Evolutionary conservation across 2,329 filamentous ascomycete genomes (phyloP).

Genomic region (Sclerotinia borealis): DNA sequence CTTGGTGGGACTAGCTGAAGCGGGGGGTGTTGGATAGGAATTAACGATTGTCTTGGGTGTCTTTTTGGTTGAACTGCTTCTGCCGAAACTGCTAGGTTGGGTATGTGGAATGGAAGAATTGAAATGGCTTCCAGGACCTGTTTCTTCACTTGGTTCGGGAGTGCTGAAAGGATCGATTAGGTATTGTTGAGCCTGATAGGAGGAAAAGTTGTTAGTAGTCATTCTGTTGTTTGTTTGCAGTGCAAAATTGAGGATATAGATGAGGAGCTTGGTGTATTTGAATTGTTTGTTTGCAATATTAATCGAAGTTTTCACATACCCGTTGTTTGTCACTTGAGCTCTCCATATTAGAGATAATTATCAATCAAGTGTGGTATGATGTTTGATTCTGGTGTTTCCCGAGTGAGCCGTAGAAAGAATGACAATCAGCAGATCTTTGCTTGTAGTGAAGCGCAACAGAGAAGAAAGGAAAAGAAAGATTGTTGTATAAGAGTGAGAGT

Average conservation of each 20-base stretch:
- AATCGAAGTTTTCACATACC: not conserved
- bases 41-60: constrained; percentile 24
- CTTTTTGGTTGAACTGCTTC: constrained; percentile 10
- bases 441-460: not conserved
- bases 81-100: constrained; percentile 6
- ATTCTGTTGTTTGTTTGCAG: not conserved
- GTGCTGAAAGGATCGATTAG: constrained; percentile 64
- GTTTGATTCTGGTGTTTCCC: not conserved
- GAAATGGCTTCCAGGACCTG: constrained; percentile 52
- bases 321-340: constrained; percentile 10
- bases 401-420: not conserved
- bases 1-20: constrained; percentile 47
- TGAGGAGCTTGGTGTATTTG: not conserved
- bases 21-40: constrained; percentile 43
- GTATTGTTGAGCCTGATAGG: constrained; percentile 53
- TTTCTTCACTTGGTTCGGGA: constrained; percentile 62
- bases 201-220: not conserved
- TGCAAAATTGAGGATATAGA: not conserved
- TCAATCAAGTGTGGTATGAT: not conserved
- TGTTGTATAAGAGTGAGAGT: not conserved
- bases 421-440: not conserved
- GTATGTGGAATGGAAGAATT: constrained; percentile 14
- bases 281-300: not conserved
- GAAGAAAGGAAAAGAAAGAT: not conserved
- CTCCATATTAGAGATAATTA: not conserved